A percentile compares a stretch with the other conserved stretches of the same genome.
Evolutionary conservation across 1,284 basidiomycete species (phyloP).

Genomic region (Retiboletus flavoniger): DNA sequence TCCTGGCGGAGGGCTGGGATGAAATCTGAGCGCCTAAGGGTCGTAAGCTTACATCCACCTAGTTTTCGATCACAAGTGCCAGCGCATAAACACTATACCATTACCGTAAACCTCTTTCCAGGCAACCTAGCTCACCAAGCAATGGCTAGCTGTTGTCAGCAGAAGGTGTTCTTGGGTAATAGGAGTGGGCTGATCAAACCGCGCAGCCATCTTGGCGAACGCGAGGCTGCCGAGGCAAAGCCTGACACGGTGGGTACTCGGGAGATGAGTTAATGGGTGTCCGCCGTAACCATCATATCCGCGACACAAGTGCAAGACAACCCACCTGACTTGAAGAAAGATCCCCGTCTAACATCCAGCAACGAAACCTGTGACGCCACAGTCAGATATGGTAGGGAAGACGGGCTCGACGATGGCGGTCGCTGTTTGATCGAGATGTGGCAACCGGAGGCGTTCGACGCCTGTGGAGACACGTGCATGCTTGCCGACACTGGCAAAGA

Average conservation of each 20-base stretch:
- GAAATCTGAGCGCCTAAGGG: not conserved
- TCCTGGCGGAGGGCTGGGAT: not conserved
- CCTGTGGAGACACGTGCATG: not conserved
- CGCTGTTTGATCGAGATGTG: not conserved
- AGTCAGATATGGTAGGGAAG: not conserved
- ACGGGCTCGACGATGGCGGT: not conserved
- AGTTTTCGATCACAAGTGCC: not conserved
- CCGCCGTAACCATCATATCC: not conserved
- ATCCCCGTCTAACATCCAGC: too few species aligned
- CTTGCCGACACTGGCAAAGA: not conserved
- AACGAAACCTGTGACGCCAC: not conserved
- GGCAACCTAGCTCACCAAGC: not conserved
- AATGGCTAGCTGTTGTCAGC: not conserved
- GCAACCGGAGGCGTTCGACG: not conserved
- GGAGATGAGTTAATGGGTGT: not conserved
- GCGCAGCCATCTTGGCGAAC: not conserved
- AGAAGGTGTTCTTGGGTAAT: not conserved
- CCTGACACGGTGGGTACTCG: not conserved
- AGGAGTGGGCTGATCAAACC: not conserved
- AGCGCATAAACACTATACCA: not conserved
- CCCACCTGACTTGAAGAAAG: not conserved
- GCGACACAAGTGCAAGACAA: not conserved
- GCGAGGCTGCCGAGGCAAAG: not conserved
- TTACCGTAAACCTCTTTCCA: not conserved
- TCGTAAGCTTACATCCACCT: not conserved